phyloP scores from a whole-genome alignment of 2,329 filamentous ascomycete species.

The Neocucurbitaria cava region DNA sequence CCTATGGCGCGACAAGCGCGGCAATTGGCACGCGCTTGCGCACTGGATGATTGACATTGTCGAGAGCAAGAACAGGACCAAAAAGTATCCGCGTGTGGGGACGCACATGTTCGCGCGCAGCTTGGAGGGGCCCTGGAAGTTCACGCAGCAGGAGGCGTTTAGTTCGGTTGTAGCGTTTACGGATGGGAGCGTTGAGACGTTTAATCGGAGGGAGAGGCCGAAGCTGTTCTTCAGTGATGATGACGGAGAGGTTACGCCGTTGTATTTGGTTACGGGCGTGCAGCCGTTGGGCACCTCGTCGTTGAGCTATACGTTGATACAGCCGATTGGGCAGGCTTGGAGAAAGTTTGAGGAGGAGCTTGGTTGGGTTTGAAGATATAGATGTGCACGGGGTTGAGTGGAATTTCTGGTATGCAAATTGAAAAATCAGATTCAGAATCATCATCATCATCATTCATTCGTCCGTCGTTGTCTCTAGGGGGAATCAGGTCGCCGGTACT shows the following conservation, averaged over 20 bases:
- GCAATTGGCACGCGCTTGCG: conserved; percentile 44
- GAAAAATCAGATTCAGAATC: too few relatives aligned
- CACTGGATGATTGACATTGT: conserved; percentile 45
- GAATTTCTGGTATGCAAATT: too few relatives aligned
- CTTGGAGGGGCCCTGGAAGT: conserved; percentile 41
- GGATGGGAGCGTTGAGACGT: conserved; percentile 51
- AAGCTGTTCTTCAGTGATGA: conserved; percentile 59
- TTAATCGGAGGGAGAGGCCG: conserved; percentile 56
- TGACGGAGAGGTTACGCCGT: conserved; percentile 55
- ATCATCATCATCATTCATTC: conserved; percentile 1
- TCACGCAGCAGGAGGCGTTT: conserved; percentile 37
- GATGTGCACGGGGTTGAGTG: too few relatives aligned
- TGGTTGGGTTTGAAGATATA: conserved; percentile 23
- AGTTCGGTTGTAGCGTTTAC: conserved; percentile 45
- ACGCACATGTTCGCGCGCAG: conserved; percentile 42
- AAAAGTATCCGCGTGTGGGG: conserved; percentile 43
- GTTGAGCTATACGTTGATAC: conserved; percentile 52
- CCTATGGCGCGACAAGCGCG: conserved; percentile 47
- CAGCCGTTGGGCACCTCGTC: conserved; percentile 47
- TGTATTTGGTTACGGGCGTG: conserved; percentile 58
- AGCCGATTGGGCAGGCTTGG: conserved; percentile 42
- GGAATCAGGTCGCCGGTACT: background rate
- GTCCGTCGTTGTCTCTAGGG: conserved; percentile 1
- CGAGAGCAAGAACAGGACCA: conserved; percentile 29
- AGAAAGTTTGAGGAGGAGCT: conserved; percentile 15